Evolutionary conservation across 148 eudicot species (phyloP).

Genomic region (Nepenthes mirabilis): DNA sequence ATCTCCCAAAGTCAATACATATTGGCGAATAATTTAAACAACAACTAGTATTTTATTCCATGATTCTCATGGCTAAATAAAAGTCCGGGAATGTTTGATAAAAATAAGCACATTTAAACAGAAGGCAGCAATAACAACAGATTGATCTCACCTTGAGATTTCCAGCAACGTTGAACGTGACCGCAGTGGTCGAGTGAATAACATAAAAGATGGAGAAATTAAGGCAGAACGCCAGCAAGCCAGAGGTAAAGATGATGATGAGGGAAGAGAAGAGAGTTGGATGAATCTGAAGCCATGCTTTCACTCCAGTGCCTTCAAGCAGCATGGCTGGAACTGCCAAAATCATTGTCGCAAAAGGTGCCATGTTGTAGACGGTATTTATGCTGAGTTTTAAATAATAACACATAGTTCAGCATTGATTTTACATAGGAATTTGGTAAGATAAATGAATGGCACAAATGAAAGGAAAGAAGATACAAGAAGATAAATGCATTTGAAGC

Average conservation of each 20-base stretch:
- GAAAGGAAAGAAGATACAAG: background rate
- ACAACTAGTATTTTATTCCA: too few species aligned
- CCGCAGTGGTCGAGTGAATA: slow-evolving; percentile 93
- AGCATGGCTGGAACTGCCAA: slow-evolving; percentile 73
- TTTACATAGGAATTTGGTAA: background rate
- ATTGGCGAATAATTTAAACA: too few species aligned
- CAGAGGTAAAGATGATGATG: slow-evolving; percentile 64
- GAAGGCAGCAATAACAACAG: background rate
- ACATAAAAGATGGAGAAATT: slow-evolving; percentile 93
- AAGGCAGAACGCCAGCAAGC: slow-evolving; percentile 82
- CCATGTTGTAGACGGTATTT: slow-evolving; percentile 95
- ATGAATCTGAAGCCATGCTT: slow-evolving; percentile 46
- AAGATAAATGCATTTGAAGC: too few species aligned
- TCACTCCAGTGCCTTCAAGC: slow-evolving; percentile 76
- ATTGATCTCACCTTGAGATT: slow-evolving; percentile 67
- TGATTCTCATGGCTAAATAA: too few species aligned
- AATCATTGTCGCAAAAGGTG: slow-evolving; percentile 88
- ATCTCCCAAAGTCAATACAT: too few species aligned
- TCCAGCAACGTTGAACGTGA: slow-evolving; percentile 95
- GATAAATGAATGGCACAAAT: too few species aligned
- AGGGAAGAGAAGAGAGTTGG: slow-evolving; percentile 43
- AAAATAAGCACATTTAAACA: background rate
- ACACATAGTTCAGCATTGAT: background rate
- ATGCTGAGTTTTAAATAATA: slow-evolving; percentile 29
- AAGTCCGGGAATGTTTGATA: background rate